Conservation (phyloP, 441 rosid genomes). For the Sinapis alba region DNA sequence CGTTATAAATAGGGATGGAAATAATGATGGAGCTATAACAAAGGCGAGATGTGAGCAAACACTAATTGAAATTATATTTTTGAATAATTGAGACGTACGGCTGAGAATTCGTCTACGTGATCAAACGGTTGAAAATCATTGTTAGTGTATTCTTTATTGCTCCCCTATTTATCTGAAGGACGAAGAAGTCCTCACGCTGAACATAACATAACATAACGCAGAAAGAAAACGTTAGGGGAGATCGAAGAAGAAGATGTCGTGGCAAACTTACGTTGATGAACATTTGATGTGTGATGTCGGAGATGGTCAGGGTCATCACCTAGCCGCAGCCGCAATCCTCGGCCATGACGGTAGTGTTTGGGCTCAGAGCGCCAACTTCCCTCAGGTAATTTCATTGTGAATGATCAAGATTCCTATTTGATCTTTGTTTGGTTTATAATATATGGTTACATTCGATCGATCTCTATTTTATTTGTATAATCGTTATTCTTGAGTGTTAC, state of each 20-base stretch:
- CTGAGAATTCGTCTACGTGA: slow-evolving; percentile 33
- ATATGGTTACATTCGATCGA: background rate
- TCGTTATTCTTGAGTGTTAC: no score
- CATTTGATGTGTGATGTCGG: slow-evolving; percentile 70
- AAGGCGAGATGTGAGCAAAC: slow-evolving; percentile 48
- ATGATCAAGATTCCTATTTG: background rate
- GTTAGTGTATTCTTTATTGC: background rate
- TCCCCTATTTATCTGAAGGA: slow-evolving; percentile 28
- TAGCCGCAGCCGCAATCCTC: slow-evolving; percentile 58
- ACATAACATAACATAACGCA: slow-evolving; percentile 23
- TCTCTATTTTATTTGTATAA: slow-evolving; percentile 2
- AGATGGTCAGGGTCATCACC: slow-evolving; percentile 59
- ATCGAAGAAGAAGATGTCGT: slow-evolving; percentile 55
- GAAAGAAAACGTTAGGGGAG: background rate
- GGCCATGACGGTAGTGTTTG: slow-evolving; percentile 73
- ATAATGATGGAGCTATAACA: slow-evolving; percentile 35
- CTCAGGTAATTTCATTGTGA: slow-evolving; percentile 44
- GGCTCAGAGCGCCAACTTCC: slow-evolving; percentile 68
- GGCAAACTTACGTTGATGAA: slow-evolving; percentile 71
- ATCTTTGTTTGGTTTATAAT: background rate
- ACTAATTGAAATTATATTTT: slow-evolving; percentile 4
- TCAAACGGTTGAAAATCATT: slow-evolving; percentile 17
- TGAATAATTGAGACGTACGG: slow-evolving; percentile 32
- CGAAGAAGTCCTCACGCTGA: slow-evolving; percentile 14
- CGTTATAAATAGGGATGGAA: slow-evolving; percentile 29